Evolutionary conservation across 1,139 yeast genomes (phyloP), one percentile per base, ranked within the genome.

Genomic region (Trichomonascaceae sp.): DNA sequence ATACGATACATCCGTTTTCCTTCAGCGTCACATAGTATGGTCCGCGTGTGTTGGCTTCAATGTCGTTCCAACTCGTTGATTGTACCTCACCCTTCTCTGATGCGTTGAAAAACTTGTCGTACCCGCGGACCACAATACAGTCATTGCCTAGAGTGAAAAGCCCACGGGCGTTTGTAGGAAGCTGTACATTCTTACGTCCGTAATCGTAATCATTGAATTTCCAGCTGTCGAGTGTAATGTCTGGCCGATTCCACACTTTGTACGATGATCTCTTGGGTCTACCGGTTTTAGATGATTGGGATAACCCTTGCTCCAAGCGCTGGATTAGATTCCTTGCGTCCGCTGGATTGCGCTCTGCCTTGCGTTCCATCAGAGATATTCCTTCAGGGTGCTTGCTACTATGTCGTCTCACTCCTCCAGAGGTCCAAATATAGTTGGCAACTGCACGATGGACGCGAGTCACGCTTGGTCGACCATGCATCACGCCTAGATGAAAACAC

Each of bases 1-100:
- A 74, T 2, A 82, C 75, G 40, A 92, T 85, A 50, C 97, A 89
- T 0, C 99, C 99, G 50, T 89, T 92, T 39, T 92, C 93, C 52
- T 89, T 89, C 27, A 78, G 64, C 0, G 96, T 76, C 3, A 85
- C 69, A 14, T 70, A 73, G 52, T 79, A 89, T 0, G 96, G 96
- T 0, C 95, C 96, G 1, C 28, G 22, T 0, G 93, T 77, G 16
- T 64, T 50, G 1, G 46, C 37, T 26, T 53, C 47, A 17, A 87
- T 54, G 43, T 52, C 50, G 0, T 57, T 60, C 62, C 74, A 65
- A 35, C 60, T 65, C 0, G 93, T 78, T 3, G 47, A 46, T 0
- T 60, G 46, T 1, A 69, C 65, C 51, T 92, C 98, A 38, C 65
- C 71, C n/a, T n/a, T n/a, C n/a, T n/a, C n/a, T n/a, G n/a, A n/a